Evolutionary conservation across 2,329 filamentous ascomycete species (phyloP), one percentile per base, ranked within the genome.

Genomic region (Leptographium galeiforme): DNA sequence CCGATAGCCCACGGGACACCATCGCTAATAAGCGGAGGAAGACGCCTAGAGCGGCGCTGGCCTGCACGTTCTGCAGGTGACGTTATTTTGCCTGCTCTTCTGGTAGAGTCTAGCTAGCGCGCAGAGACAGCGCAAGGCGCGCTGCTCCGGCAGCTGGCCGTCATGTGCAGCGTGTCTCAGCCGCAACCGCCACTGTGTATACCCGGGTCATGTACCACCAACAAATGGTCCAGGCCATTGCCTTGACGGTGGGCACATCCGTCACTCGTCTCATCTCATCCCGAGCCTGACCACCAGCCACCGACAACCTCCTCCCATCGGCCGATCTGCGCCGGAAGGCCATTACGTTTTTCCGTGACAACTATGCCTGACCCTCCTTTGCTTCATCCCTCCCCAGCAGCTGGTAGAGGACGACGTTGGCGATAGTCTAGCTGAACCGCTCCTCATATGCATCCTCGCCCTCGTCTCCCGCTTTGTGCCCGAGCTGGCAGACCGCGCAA

Each of bases 31-130:
- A 46, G 43, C 43, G 43, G 18, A 16, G 43, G 12, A 46, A 46
- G 18, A 30, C 43, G 30, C 18, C 18, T 5, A 25, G 43, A 30
- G 30, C 43, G 40, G 71, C 76, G 1, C 73, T 72, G 0, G 68
- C 74, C 6, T 81, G 77, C 16, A 79, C 68, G 54, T 72, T 46
- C 14, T 46, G 43, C 43, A 25, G 43, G 43, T 46, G 34, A 8
- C 34, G 8, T 13, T 6, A 13, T 4, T 36, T 13, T 36, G 34
- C 14, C 4, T 25, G 19, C 43, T 14, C 18, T 25, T 46, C 43
- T 8, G 41, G 16, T 13, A 11, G 7, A 16, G 19, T 19, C 18
- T n/a, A n/a, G 43, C 30, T 30, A 18, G 30, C 41, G 18, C 25
- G 16, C 10, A 25, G 12, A 44, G 41, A 44, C 41, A 18, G 18